Conservation (phyloP, 2,329 filamentous ascomycete genomes). For the Zarea fungicola region DNA sequence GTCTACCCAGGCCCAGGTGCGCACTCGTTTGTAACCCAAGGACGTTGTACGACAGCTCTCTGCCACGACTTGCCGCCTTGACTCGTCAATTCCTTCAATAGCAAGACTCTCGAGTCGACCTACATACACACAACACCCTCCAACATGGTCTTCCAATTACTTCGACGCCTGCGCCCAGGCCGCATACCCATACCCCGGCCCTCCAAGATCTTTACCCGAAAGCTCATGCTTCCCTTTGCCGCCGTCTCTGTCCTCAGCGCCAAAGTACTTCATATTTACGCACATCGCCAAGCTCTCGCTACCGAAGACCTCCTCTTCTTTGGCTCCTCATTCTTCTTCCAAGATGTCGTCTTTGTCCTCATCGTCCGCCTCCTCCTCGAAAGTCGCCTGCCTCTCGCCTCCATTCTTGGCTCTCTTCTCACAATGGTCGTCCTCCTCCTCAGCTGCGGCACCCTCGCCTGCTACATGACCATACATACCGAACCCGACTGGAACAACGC, state of each 20-base stretch:
- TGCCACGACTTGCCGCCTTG: no score
- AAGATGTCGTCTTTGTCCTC: constrained; percentile 12
- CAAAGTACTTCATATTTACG: constrained; percentile 10
- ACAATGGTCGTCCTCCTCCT: constrained; percentile 40
- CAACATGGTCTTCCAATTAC: constrained; percentile 4
- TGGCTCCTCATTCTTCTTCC: constrained; percentile 12
- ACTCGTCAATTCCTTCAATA: no score
- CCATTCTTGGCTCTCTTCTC: constrained; percentile 6
- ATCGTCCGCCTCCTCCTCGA: constrained; percentile 8
- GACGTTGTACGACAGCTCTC: no score
- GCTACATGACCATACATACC: constrained; percentile 12
- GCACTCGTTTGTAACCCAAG: no score
- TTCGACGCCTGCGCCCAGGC: background rate
- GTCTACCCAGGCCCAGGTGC: no score
- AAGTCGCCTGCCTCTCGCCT: constrained; percentile 3
- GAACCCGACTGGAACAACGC: constrained; percentile 13
- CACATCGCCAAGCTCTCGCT: constrained; percentile 7
- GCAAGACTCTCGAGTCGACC: background rate
- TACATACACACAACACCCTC: background rate
- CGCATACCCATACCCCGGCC: constrained; percentile 9
- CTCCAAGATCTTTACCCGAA: constrained; percentile 10
- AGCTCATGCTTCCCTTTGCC: constrained; percentile 12
- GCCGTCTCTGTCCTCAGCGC: constrained; percentile 11
- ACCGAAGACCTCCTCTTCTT: constrained; percentile 6
- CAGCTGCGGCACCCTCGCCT: constrained; percentile 17